Percentiles rank a stretch among this genome's conserved stretches.
phyloP scores from a whole-genome alignment of 805 yeast genomes.

The Yamadazyma laniorum region DNA sequence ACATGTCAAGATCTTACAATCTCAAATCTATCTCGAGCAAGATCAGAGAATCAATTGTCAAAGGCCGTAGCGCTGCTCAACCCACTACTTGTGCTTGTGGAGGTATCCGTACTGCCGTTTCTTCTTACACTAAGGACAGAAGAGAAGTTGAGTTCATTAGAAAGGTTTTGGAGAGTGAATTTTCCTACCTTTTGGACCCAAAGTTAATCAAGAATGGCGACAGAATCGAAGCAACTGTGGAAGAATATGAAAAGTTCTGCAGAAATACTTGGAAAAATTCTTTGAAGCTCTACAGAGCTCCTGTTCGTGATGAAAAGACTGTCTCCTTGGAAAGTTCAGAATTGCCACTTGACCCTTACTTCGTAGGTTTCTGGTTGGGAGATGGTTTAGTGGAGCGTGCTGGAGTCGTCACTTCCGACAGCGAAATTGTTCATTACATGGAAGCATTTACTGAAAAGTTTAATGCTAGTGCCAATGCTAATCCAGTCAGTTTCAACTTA shows the following conservation, averaged over 20 bases:
- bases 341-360: conserved; percentile 10
- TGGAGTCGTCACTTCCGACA: conserved; percentile 5
- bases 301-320: background rate
- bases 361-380: conserved; percentile 11
- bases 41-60: too few relatives aligned
- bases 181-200: conserved; percentile 3
- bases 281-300: background rate
- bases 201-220: background rate
- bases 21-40: too few relatives aligned
- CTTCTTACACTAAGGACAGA: background rate
- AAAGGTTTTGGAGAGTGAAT: conserved; percentile 4
- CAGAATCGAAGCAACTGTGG: background rate
- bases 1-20: too few relatives aligned
- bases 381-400: conserved; percentile 4
- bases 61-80: too few relatives aligned
- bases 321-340: background rate
- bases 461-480: background rate
- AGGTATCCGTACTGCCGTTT: conserved; percentile 4
- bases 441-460: conserved; percentile 3
- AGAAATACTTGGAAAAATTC: background rate
- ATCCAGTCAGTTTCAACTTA: background rate
- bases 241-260: background rate
- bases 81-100: conserved; percentile 3
- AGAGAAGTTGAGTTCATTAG: conserved; percentile 6
- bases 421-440: conserved; percentile 6